Conservation (phyloP, 1,284 basidiomycete species). For the Ustilago nuda region DNA sequence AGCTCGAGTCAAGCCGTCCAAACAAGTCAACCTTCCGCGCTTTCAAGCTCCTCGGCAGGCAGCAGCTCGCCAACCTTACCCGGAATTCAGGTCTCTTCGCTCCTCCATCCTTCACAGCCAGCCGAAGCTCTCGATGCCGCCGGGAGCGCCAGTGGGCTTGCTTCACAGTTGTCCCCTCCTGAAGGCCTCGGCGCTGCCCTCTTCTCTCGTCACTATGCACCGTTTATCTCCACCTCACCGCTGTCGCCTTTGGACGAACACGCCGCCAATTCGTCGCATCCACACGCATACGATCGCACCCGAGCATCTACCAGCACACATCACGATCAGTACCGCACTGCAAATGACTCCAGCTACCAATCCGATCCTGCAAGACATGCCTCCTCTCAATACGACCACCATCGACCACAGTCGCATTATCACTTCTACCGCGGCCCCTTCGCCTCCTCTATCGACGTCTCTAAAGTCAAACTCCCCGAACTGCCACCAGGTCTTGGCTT, state of each 20-base stretch:
- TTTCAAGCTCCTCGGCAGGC: neutral
- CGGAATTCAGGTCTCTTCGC: constrained; percentile 35
- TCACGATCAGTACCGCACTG: constrained; percentile 24
- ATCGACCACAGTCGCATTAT: constrained; percentile 15
- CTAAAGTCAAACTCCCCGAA: constrained; percentile 37
- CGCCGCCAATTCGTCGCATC: neutral
- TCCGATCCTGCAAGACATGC: neutral
- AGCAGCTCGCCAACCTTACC: neutral
- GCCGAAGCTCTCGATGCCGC: neutral
- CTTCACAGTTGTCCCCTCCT: constrained; percentile 10
- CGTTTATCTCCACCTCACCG: constrained; percentile 18
- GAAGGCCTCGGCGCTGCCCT: constrained; percentile 12
- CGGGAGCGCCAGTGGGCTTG: neutral
- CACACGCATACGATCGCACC: constrained; percentile 9
- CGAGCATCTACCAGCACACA: constrained; percentile 29
- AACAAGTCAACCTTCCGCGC: neutral
- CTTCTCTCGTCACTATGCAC: neutral
- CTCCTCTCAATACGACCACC: constrained; percentile 27
- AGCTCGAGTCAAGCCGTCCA: neutral
- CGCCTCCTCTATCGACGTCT: constrained; percentile 28
- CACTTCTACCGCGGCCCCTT: constrained; percentile 12
- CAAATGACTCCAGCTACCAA: neutral
- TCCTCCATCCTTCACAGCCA: constrained; percentile 20
- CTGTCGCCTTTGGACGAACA: constrained; percentile 20
- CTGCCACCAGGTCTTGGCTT: constrained; percentile 41